Conservation (phyloP, 2,329 filamentous ascomycete species). For the Xylariaceae sp. region DNA sequence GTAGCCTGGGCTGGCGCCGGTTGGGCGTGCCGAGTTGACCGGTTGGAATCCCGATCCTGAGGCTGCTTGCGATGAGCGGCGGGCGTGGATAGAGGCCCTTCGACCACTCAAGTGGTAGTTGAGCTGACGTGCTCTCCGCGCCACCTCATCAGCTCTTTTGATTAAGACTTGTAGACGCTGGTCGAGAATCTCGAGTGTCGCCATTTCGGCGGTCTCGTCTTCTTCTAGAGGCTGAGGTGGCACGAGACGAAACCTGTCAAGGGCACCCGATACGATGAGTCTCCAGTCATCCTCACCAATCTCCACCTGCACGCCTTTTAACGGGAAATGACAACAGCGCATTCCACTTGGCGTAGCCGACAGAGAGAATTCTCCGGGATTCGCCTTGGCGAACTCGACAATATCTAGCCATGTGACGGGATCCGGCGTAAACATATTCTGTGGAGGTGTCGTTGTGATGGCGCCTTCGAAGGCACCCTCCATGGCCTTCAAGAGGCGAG, state of each 20-base stretch:
- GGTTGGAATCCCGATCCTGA: slow-evolving; percentile 34
- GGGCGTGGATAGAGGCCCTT: slow-evolving; percentile 65
- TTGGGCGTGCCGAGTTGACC: slow-evolving; percentile 25
- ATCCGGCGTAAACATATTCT: slow-evolving; percentile 53
- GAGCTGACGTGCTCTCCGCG: slow-evolving; percentile 62
- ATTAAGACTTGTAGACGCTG: slow-evolving; percentile 72
- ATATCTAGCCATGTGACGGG: slow-evolving; percentile 78
- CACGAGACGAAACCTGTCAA: slow-evolving; percentile 68
- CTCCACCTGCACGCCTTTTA: slow-evolving; percentile 77
- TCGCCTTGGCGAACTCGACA: slow-evolving; percentile 76
- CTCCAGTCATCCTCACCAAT: slow-evolving; percentile 86
- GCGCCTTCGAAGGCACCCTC: slow-evolving; percentile 81
- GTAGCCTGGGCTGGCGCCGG: slow-evolving; percentile 31
- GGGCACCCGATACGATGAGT: slow-evolving; percentile 75
- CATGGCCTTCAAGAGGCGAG: slow-evolving; percentile 79
- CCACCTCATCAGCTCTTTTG: slow-evolving; percentile 73
- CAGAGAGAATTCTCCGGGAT: slow-evolving; percentile 72
- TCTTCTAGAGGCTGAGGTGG: slow-evolving; percentile 77
- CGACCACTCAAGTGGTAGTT: slow-evolving; percentile 76
- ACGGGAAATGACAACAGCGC: slow-evolving; percentile 74
- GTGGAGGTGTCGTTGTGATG: slow-evolving; percentile 50
- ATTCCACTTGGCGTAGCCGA: slow-evolving; percentile 64
- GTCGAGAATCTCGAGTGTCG: slow-evolving; percentile 79
- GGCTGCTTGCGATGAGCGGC: slow-evolving; percentile 43
- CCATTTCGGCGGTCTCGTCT: slow-evolving; percentile 81